Evolutionary conservation across 2,329 filamentous ascomycete genomes (phyloP), one percentile per base, ranked within the genome.

Genomic region (Ophiostoma himal-ulmi): DNA sequence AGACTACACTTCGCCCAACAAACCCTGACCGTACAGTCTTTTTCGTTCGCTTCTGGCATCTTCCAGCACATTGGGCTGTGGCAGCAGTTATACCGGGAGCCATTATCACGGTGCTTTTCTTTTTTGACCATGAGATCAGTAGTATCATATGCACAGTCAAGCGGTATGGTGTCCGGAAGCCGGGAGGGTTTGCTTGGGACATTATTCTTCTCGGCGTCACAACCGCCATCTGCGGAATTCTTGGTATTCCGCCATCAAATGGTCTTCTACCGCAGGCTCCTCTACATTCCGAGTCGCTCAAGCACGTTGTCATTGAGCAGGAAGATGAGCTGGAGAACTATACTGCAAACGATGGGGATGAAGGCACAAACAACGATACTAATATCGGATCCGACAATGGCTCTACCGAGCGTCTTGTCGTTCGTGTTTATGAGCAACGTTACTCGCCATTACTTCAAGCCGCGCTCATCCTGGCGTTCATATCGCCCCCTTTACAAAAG

Each of bases 181-280:
- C 69, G 30, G 69, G 69, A 11, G 69, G 69, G 5, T 70, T 68
- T 62, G 69, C 69, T 34, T 70, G 69, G 69, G 69, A 70, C 30
- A 70, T 68, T 20, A 39, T 70, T 22, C 69, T 70, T 14, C 69
- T 70, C 30, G 69, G 69, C 3, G 37, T 57, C 37, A 70, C 69
- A 3, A 70, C 69, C 13, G 69, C 69, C 26, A 48, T 70, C 0
- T 70, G 69, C 20, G 69, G 69, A 17, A 68, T 70, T 52, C 65
- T 70, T 17, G 88, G 88, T 0, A 88, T 90, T 22, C 88, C 88
- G 13, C 87, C 88, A 0, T 85, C 88, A 1, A 90, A 90, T 73
- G 88, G 88, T 0, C 82, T 91, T 6, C 79, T 90, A 0, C 88
- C 88, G 0, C 88, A 90, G 77, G 88, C 88, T 0, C 88, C 88